Evolutionary conservation across 106 monocot genomes (phyloP), one percentile per base, ranked within the genome.

Genomic region (Hemerocallis citrina): DNA sequence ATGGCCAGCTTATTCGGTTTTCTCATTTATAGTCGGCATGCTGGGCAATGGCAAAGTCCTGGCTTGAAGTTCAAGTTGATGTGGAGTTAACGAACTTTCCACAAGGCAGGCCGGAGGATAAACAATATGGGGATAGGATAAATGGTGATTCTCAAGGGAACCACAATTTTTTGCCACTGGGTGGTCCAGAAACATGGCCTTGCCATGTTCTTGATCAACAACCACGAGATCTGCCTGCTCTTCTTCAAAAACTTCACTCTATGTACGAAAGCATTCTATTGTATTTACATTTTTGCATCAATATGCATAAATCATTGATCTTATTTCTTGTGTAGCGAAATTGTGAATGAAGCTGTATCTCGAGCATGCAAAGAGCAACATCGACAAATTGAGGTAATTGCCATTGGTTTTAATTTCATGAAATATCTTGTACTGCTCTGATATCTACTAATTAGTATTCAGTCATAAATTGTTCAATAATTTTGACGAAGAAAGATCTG

Each of bases 171-270:
- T 57, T 70, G 36, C 25, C 62, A 27, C 67, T 69, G 39, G 45
- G 34, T 74, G 71, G 84, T 55, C 78, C 91, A 41, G 86, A 86
- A 69, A 77, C 70, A 60, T 96, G 96, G 96, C 96, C 91, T 35
- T 68, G 20, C 33, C 87, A 76, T 57, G 81, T 96, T 72, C 67
- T 84, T 77, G 91, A 84, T 38, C 96, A 96, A 66, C 91, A 96
- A 68, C 87, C 96, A 55, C 78, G 77, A 19, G 91, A 96, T 67
- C 49, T 96, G 49, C 25, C 74, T 58, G 64, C 90, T 56, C 87
- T 96, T 79, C 81, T 96, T 66, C 96, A 96, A 64, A 96, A 96
- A 55, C 87, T 96, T 28, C 91, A 96, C 72, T 96, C 96, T 55
- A 71, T 71, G 95, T 95, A 71, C 23, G 38, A 52, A 67, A 55